These are phyloP conservation scores for Ophiostoma novo-ulmi DNA, from an alignment of 2,329 filamentous ascomycete species.

Conservation along the genomic window DNA sequence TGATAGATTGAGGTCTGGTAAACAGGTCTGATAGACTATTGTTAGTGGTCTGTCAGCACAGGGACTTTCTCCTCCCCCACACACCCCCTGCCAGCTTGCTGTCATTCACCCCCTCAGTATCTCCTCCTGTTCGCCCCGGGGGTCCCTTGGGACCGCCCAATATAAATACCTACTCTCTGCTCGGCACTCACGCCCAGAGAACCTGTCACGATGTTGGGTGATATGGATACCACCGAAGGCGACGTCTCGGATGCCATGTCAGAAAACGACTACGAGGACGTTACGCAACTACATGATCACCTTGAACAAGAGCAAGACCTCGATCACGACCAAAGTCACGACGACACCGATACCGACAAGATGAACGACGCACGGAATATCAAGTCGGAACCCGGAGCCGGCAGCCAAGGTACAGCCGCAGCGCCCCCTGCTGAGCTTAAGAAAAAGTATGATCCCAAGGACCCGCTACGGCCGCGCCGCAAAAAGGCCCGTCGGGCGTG, in stretches of 20 bases:
- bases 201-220: constrained; percentile 44
- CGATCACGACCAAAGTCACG: constrained; percentile 46
- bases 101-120: constrained; percentile 17
- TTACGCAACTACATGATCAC: constrained; percentile 38
- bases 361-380: constrained; percentile 44
- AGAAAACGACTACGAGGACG: constrained; percentile 52
- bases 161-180: constrained; percentile 41
- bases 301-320: constrained; percentile 26
- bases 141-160: constrained; percentile 30
- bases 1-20: not conserved
- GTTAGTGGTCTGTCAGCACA: not conserved
- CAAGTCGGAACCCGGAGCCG: constrained; percentile 22
- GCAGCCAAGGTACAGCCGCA: constrained; percentile 16
- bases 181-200: constrained; percentile 8
- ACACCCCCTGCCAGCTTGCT: constrained; percentile 13
- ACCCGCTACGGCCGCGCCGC: constrained; percentile 78
- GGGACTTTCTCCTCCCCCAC: not conserved
- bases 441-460: constrained; percentile 77
- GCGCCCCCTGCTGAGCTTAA: constrained; percentile 44
- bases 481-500: constrained; percentile 96
- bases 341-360: constrained; percentile 37
- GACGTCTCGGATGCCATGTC: constrained; percentile 56
- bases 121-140: constrained; percentile 21
- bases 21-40: not conserved
- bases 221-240: constrained; percentile 48